Evolutionary conservation across 345 rosid genomes (phyloP), one percentile per base, ranked within the genome.

Genomic region (Rhodamnia rubescens): DNA sequence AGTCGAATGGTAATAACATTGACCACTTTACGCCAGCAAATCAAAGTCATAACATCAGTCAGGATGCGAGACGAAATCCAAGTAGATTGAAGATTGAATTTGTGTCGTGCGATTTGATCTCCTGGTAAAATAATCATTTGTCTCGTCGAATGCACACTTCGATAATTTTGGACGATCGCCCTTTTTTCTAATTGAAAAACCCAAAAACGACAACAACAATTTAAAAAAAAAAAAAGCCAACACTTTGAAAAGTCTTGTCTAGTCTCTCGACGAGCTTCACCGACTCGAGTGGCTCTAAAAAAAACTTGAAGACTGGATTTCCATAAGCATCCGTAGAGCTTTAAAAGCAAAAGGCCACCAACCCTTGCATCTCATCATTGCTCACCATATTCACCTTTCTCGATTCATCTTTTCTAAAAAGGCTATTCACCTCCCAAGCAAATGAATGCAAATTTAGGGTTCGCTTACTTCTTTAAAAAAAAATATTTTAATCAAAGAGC

Each of bases 101-200:
- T 58, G 69, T 11, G 5, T 6, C 0, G 2, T n/a, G 8, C 0
- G 3, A 14, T 59, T 59, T n/a, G 74, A 27, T 59, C 6, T 27
- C 36, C 4, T 0, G 5, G 13, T n/a, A 59, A 59, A 59, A 58
- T n/a, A 59, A 59, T 12, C 20, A 27, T 64, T 29, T 29, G 44
- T 64, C 75, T 64, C 11, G 2, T 64, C 22, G 1, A 1, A 29
- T 15, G 0, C n/a, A 12, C 9, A n/a, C 7, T 12, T 1, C 12
- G 0, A 4, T 3, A 6, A 29, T 21, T 29, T 15, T 64, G 9
- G 20, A 64, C 3, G 0, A 16, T 22, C 22, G 14, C 22, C 6
- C 42, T 61, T 7, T 64, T 29, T 15, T 29, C 42, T 64, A 29
- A 64, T 29, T 4, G 6, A 29, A 53, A 64, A 64, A 29, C 42